Base-by-base conservation (phyloP, 371 early-diverging fungal species). In the Apophysomyces trapeziformis region DNA sequence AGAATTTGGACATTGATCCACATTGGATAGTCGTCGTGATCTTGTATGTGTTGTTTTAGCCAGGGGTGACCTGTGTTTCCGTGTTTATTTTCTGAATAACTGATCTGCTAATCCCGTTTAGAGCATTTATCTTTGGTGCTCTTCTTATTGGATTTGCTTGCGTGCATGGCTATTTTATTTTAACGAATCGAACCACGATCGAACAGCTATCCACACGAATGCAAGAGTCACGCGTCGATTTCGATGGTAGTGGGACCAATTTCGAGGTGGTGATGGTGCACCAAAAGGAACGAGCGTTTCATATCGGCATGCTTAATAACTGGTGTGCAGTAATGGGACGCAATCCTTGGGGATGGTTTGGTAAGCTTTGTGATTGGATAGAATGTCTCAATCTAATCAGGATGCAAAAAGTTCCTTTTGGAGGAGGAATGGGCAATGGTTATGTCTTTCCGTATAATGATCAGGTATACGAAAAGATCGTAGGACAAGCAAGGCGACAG, bases 141-240 rank as follows among this genome's bases (percentile, higher is more conserved):
- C 75, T 82, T 2, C 58, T 85, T 7, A 64, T 73, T 14, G 85
- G 83, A 16, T 76, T 87, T 63, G 73, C 81, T 47, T 76, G 74
- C 4, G 71, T 82, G 13, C 87, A 87, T 65, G 64, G 68, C 6
- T 73, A 77, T 6, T 83, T 85, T 46, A 87, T 87, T 21, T 57
- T 85, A 7, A 54, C 72, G 50, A 87, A 87, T 62, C 72, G 78
- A 45, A 85, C 87, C 0, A 87, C 87, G 0, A 85, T 87, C 32
- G 87, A 87, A 61, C 79, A 81, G 59, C 74, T 85, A 12, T 64
- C 71, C 12, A 78, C 78, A 13, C 80, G 85, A 21, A 65, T 66
- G 12, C 65, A 76, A 5, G 80, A 83, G 35, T 74, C 76, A 12
- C 78, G 77, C 60, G 78, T 68, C 43, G 87, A 77, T 39, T 85